phyloP scores from a whole-genome alignment of 108 stramenopile genomes.

The Pseudonitzschia pungens region DNA sequence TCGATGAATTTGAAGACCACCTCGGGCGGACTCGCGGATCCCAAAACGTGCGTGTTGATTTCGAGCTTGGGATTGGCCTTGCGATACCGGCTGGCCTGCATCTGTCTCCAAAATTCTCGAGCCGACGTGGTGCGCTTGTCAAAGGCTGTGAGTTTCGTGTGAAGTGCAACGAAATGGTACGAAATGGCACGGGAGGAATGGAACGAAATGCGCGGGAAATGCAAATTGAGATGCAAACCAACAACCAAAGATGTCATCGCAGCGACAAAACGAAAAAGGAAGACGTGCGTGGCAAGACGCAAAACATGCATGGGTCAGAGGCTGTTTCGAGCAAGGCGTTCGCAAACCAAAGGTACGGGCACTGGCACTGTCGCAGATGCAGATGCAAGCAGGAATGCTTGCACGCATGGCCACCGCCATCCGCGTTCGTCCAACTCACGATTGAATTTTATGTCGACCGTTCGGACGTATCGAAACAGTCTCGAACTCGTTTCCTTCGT shows the following conservation, averaged over 20 bases:
- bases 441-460: conserved; percentile 69
- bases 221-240: too few species aligned
- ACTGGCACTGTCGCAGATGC: too few species aligned
- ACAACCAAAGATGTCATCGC: neutral
- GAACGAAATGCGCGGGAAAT: too few species aligned
- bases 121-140: conserved; percentile 69
- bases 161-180: too few species aligned
- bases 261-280: neutral
- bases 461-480: conserved; percentile 70
- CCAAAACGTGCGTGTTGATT: conserved; percentile 49
- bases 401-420: neutral
- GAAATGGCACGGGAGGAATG: too few species aligned
- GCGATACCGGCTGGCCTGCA: conserved; percentile 52
- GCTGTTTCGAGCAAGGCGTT: neutral
- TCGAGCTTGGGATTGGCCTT: conserved; percentile 67
- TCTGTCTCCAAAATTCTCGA: conserved; percentile 73
- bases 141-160: too few species aligned
- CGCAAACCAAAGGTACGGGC: too few species aligned
- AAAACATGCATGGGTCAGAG: neutral
- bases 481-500: conserved; percentile 69
- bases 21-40: conserved; percentile 51
- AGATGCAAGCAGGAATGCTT: too few species aligned
- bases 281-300: neutral
- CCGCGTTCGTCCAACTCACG: conserved; percentile 44
- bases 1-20: conserved; percentile 69